Evolutionary conservation across 2,329 filamentous ascomycete genomes (phyloP).

Genomic region (Diaporthe ilicicola): DNA sequence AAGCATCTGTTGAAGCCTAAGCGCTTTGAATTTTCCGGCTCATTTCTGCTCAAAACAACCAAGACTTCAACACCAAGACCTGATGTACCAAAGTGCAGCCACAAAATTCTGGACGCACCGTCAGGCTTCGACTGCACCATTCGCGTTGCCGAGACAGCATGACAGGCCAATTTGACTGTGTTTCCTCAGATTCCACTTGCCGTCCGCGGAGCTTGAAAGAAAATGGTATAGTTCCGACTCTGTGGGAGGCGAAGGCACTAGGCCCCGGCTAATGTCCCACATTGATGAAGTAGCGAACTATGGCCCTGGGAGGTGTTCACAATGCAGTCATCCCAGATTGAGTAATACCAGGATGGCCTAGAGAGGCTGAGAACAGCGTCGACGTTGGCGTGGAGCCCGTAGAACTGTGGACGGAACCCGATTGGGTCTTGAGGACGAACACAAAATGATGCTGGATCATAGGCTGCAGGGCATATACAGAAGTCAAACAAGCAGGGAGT

Average conservation of each 20-base stretch:
- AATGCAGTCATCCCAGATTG: not conserved
- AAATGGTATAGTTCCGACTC: conserved; percentile 9
- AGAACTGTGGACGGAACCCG: not conserved
- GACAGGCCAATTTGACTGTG: not conserved
- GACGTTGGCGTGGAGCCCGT: not conserved
- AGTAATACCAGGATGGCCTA: not conserved
- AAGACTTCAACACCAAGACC: not conserved
- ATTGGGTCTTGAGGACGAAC: not conserved
- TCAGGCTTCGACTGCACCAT: not conserved
- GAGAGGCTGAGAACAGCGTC: not conserved
- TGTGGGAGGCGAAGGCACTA: not conserved
- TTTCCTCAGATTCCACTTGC: not conserved
- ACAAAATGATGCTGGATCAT: not conserved
- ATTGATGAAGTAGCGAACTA: conserved; percentile 8
- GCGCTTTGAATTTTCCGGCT: not conserved
- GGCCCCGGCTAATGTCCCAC: conserved; percentile 1
- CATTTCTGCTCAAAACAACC: not conserved
- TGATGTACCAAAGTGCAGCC: not conserved
- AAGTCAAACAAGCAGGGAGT: not conserved
- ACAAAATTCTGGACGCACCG: not conserved
- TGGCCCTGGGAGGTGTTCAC: not conserved
- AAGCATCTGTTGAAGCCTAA: not conserved
- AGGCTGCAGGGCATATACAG: not conserved
- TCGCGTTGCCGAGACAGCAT: not conserved
- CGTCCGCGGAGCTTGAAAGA: not conserved